Base-by-base conservation (phyloP, 1,139 yeast genomes). In the Zhuliangozyma blackwelliae region DNA sequence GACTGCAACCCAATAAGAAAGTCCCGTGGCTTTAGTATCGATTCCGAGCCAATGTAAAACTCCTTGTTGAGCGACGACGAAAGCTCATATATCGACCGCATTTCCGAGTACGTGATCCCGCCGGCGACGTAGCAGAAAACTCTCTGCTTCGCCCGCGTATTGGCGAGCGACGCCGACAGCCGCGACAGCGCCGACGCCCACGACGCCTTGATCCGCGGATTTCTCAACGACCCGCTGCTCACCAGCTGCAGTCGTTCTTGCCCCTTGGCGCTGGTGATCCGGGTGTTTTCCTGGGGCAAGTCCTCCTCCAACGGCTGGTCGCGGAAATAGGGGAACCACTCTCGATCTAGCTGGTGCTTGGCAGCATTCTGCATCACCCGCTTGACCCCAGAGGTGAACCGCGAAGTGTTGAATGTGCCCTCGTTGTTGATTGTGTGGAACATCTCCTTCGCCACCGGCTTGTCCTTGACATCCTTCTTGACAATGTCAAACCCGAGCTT, bases 121-220 rank as follows among this genome's bases (percentile, higher is more conserved):
- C 99, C 99, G 1, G 94, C 85, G 28, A 89, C 76, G 54, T 80
- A 92, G 42, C 89, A 79, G 49, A 90, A 77, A 7, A 90, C 71
- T 33, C 92, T 64, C 51, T 86, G 95, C 46, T 77, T 75, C 31
- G 78, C 75, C n/a, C 72, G 66, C 10, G 29, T 29, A 12, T 16
- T 28, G 10, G 41, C 29, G 26, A 27, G 26, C 5, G 43, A 20
- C 7, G 47, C 37, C 23, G 10, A 7, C 7, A 9, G 10, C 23
- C 23, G 23, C 10, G 40, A 57, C 20, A 79, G 68, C 10, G 75
- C 66, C 41, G 70, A 74, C 1, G 94, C 89, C 95, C 96, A 87
- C 1, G 82, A 78, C 0, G 95, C 92, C 46, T 83, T 80, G 47
- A 83, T 87, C 33, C 88, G 70, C 5, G 87, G 79, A 51, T 83